Conservation (phyloP, 1,284 basidiomycete species). For the Ustilago bromivora region DNA sequence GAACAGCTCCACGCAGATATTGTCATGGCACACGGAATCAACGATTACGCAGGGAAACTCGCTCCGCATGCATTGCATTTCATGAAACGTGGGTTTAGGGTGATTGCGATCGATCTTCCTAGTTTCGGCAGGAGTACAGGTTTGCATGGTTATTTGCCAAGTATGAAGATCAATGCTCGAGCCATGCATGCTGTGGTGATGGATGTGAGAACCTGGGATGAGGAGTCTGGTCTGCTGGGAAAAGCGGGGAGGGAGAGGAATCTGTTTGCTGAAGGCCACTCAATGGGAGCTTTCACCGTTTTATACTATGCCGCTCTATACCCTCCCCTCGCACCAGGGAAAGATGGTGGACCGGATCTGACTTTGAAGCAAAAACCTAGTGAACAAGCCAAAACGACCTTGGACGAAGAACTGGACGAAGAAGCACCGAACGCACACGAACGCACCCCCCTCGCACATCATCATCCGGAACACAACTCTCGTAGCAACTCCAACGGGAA, state of each 20-base stretch:
- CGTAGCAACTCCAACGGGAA: not conserved
- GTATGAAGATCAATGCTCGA: conserved; percentile 70
- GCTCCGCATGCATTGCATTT: conserved; percentile 71
- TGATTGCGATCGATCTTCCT: conserved; percentile 73
- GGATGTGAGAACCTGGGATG: conserved; percentile 68
- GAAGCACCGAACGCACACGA: conserved; percentile 39
- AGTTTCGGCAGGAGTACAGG: conserved; percentile 71
- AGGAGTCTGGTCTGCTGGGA: conserved; percentile 29
- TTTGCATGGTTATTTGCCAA: conserved; percentile 72
- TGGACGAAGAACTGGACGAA: conserved; percentile 31
- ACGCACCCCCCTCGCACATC: conserved; percentile 25
- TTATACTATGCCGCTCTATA: conserved; percentile 68
- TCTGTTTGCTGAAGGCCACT: conserved; percentile 70
- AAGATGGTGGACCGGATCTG: conserved; percentile 44
- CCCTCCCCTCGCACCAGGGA: conserved; percentile 48
- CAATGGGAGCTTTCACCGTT: conserved; percentile 71
- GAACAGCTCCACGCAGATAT: conserved; percentile 59
- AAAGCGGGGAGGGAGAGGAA: conserved; percentile 54
- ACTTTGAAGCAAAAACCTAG: conserved; percentile 39
- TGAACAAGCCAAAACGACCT: conserved; percentile 31
- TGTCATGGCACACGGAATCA: conserved; percentile 65
- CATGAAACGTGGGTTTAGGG: conserved; percentile 72
- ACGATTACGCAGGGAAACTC: conserved; percentile 68
- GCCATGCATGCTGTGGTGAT: conserved; percentile 72
- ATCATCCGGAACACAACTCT: conserved; percentile 13